Evolutionary conservation across 805 yeast species (phyloP).

Genomic region (Brettanomyces custersianus): DNA sequence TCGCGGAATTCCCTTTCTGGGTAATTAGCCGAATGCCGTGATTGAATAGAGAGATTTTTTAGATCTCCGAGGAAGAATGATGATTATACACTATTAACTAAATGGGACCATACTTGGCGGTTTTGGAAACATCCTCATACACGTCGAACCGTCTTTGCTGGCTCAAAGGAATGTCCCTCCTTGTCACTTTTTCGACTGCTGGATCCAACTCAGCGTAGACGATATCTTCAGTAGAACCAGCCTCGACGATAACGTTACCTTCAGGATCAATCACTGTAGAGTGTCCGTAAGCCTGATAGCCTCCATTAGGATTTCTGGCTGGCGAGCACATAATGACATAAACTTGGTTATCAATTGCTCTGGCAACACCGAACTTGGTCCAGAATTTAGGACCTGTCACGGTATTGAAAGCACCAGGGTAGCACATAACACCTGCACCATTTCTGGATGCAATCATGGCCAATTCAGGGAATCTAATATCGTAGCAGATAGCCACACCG

Average conservation of each 20-base stretch:
- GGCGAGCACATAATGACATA: conserved; percentile 81
- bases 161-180: conserved; percentile 62
- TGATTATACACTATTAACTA: no score
- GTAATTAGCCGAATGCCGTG: no score
- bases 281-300: conserved; percentile 62
- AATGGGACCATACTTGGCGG: conserved; percentile 14
- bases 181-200: conserved; percentile 42
- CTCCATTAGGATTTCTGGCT: conserved; percentile 57
- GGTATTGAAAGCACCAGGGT: conserved; percentile 80
- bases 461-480: conserved; percentile 71
- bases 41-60: no score
- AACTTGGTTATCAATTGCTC: conserved; percentile 69
- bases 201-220: conserved; percentile 69
- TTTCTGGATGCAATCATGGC: conserved; percentile 62
- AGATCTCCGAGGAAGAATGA: no score
- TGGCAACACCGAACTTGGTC: conserved; percentile 63
- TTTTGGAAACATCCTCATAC: conserved; percentile 34
- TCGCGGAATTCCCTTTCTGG: no score
- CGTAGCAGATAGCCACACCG: conserved; percentile 84
- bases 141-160: conserved; percentile 67
- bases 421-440: conserved; percentile 66
- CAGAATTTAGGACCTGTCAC: conserved; percentile 81
- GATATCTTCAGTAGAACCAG: conserved; percentile 72
- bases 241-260: conserved; percentile 57
- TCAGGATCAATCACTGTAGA: conserved; percentile 55